phyloP scores from a whole-genome alignment of 2,329 filamentous ascomycete species.

The Colletotrichum sp. region DNA sequence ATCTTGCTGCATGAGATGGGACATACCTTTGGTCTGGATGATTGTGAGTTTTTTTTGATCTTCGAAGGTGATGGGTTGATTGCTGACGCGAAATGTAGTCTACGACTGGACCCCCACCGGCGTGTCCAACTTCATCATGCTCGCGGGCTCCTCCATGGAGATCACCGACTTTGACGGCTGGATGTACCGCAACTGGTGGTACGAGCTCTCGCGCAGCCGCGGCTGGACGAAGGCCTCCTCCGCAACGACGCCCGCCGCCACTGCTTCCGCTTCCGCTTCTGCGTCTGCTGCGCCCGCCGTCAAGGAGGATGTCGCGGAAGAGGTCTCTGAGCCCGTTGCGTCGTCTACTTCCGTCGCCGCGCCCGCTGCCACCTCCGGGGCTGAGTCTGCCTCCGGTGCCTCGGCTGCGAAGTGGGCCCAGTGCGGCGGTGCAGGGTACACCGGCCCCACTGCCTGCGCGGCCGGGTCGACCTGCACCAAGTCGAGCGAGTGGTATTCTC shows the following conservation, averaged over 20 bases:
- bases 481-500: slow-evolving; percentile 43
- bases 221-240: slow-evolving; percentile 23
- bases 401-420: slow-evolving; percentile 34
- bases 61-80: background rate
- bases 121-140: slow-evolving; percentile 47
- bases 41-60: slow-evolving; percentile 18
- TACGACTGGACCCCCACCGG: slow-evolving; percentile 46
- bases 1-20: slow-evolving; percentile 52
- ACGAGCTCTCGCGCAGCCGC: slow-evolving; percentile 32
- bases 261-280: background rate
- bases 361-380: background rate
- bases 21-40: slow-evolving; percentile 46
- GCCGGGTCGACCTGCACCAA: slow-evolving; percentile 38
- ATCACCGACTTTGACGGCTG: slow-evolving; percentile 54
- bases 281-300: background rate
- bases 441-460: slow-evolving; percentile 38
- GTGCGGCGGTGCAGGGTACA: slow-evolving; percentile 40
- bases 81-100: background rate
- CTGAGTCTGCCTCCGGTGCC: background rate
- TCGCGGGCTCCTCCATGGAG: slow-evolving; percentile 42
- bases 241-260: background rate
- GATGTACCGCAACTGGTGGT: slow-evolving; percentile 54
- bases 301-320: background rate
- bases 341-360: background rate
- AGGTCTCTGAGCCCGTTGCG: background rate